phyloP scores from a whole-genome alignment of 1,284 basidiomycete genomes.

The Melampsora occidentalis region DNA sequence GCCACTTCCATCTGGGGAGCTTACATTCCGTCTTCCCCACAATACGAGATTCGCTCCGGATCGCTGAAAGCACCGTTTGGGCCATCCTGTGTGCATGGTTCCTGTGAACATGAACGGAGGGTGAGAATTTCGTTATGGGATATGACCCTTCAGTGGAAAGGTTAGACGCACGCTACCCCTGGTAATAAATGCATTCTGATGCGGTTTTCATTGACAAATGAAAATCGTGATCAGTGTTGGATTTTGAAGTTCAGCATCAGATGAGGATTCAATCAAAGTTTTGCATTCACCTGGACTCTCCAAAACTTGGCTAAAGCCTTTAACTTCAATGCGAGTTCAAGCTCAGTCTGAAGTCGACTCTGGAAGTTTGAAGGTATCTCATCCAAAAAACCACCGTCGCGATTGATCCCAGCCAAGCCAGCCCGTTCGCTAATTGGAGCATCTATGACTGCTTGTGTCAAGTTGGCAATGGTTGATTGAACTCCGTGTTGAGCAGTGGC shows the following conservation, averaged over 20 bases:
- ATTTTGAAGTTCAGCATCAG: neutral
- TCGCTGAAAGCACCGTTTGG: conserved; percentile 28
- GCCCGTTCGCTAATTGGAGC: conserved; percentile 14
- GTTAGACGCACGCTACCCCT: conserved; percentile 28
- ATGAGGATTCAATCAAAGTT: neutral
- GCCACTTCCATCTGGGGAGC: neutral
- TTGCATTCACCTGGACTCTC: conserved; percentile 34
- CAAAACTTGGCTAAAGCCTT: conserved; percentile 43
- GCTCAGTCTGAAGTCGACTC: conserved; percentile 36
- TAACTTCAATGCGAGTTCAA: conserved; percentile 38
- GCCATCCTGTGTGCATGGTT: conserved; percentile 32
- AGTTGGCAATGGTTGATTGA: conserved; percentile 42
- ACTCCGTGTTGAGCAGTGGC: conserved; percentile 36
- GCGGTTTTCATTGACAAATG: neutral
- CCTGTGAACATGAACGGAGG: conserved; percentile 14
- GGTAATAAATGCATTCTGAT: conserved; percentile 40
- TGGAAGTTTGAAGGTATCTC: conserved; percentile 41
- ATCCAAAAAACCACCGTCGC: conserved; percentile 28
- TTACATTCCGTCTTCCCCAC: conserved; percentile 42
- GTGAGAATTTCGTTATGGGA: neutral
- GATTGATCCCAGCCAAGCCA: conserved; percentile 37
- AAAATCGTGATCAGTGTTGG: neutral
- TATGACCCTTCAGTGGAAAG: neutral
- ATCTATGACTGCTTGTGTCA: conserved; percentile 35
- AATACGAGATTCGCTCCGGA: conserved; percentile 29